Evolutionary conservation across 768 basidiomycete species (phyloP).

Genomic region (Crucibulum laeve): DNA sequence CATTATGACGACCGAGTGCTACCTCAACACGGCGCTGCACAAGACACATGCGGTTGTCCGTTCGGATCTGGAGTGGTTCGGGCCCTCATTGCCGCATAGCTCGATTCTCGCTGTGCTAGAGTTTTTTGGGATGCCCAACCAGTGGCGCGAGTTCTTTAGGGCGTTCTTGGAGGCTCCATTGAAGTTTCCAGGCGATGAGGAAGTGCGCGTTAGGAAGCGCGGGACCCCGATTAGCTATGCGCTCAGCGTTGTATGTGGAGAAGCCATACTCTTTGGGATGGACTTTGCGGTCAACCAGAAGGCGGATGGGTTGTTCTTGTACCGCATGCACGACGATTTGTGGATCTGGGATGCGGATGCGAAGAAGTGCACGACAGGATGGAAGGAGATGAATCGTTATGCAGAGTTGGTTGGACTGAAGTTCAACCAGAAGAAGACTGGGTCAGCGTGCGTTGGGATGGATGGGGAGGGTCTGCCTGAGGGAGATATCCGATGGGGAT

Average conservation of each 20-base stretch:
- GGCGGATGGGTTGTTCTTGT: conserved; percentile 35
- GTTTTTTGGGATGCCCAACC: conserved; percentile 17
- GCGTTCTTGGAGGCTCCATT: conserved; percentile 27
- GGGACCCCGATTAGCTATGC: conserved; percentile 41
- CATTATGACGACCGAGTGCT: conserved; percentile 2
- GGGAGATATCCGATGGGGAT: conserved; percentile 36
- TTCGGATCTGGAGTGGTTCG: conserved; percentile 5
- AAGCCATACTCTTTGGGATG: conserved; percentile 38
- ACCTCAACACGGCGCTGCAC: conserved; percentile 2
- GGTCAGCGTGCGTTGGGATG: conserved; percentile 29
- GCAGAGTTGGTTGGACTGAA: conserved; percentile 33
- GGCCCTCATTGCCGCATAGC: conserved; percentile 8
- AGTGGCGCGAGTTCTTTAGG: conserved; percentile 23
- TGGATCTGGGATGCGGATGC: conserved; percentile 36
- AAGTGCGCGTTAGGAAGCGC: conserved; percentile 28
- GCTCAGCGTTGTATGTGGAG: conserved; percentile 35
- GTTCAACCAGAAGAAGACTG: conserved; percentile 39
- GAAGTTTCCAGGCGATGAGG: conserved; percentile 26
- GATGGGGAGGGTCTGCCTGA: conserved; percentile 16
- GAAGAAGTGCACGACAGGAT: conserved; percentile 27
- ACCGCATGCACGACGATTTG: conserved; percentile 42
- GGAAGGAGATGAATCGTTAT: conserved; percentile 38
- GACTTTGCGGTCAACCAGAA: conserved; percentile 43
- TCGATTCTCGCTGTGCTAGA: conserved; percentile 16
- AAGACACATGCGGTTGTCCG: neutral